Percentiles rank a stretch among this genome's conserved stretches.
Evolutionary conservation across 768 basidiomycete species (phyloP).

Genomic region (Dentipellis fragilis): DNA sequence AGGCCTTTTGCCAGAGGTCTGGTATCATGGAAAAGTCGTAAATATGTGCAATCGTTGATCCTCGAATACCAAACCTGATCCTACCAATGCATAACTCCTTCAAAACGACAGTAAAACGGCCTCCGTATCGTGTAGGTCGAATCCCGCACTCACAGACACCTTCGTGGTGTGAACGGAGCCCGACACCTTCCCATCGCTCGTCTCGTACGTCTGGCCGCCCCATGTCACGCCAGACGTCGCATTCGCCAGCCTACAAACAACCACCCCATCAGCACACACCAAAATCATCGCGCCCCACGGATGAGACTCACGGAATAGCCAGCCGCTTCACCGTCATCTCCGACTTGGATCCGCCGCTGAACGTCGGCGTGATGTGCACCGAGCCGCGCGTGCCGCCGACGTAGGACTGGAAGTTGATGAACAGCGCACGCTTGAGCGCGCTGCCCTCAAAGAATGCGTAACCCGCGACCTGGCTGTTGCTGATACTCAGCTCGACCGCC

Average conservation of each 20-base stretch:
- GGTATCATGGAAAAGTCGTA: too few relatives aligned
- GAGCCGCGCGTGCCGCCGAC: constrained; percentile 1
- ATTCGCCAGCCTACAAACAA: constrained; percentile 32
- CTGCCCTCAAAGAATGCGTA: constrained; percentile 51
- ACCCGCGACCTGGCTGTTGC: constrained; percentile 39
- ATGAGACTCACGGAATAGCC: constrained; percentile 30
- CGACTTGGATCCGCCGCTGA: constrained; percentile 20
- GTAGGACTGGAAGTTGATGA: constrained; percentile 50
- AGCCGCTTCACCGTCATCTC: constrained; percentile 39
- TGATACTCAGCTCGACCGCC: constrained; percentile 38
- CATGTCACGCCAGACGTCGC: constrained; percentile 41
- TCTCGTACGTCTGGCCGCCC: constrained; percentile 54
- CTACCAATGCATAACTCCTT: too few relatives aligned
- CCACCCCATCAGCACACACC: not conserved
- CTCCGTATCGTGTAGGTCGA: constrained; percentile 40
- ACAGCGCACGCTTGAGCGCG: constrained; percentile 35
- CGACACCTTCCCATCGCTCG: constrained; percentile 29
- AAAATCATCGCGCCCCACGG: not conserved
- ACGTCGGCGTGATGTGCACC: constrained; percentile 1
- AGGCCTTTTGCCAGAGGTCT: too few relatives aligned
- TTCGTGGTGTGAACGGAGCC: constrained; percentile 25
- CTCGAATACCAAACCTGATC: too few relatives aligned
- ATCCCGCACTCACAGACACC: constrained; percentile 23
- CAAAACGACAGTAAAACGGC: constrained; percentile 32
- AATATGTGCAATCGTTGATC: too few relatives aligned